These are phyloP conservation scores for Amphicarpaea edgeworthii DNA, from an alignment of 306 rosid species.

Conservation along the genomic window DNA sequence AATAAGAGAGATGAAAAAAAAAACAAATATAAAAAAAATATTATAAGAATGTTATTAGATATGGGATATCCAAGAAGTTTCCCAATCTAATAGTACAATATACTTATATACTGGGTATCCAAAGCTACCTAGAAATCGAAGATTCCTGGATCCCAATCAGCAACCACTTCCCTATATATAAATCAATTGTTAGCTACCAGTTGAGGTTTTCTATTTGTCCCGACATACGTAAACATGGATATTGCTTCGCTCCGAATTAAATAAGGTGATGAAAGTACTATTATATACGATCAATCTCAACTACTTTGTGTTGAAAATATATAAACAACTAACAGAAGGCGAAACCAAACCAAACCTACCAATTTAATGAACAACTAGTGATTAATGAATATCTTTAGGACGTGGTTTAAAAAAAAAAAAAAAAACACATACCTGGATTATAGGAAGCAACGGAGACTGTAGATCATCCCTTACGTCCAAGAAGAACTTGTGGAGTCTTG, in stretches of 20 bases:
- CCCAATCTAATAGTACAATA: neutral
- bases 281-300: neutral
- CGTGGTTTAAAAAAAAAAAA: neutral
- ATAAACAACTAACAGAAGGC: constrained; percentile 30
- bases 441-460: constrained; percentile 73
- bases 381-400: neutral
- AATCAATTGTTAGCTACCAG: neutral
- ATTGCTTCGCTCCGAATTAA: constrained; percentile 26
- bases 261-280: neutral
- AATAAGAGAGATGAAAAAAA: neutral
- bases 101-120: no score
- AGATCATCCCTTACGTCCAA: constrained; percentile 66
- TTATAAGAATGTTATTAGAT: neutral
- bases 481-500: constrained; percentile 61
- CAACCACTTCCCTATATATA: neutral
- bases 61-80: neutral
- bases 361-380: neutral
- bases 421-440: constrained; percentile 69
- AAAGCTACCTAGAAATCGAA: constrained; percentile 8
- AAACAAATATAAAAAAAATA: neutral
- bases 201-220: constrained; percentile 12
- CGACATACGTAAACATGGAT: neutral
- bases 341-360: constrained; percentile 40
- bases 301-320: constrained; percentile 34
- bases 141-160: constrained; percentile 3